Percentiles rank a stretch among this genome's conserved stretches.
Conservation (phyloP, 306 rosid species). For the Gastrolobium villosum region DNA sequence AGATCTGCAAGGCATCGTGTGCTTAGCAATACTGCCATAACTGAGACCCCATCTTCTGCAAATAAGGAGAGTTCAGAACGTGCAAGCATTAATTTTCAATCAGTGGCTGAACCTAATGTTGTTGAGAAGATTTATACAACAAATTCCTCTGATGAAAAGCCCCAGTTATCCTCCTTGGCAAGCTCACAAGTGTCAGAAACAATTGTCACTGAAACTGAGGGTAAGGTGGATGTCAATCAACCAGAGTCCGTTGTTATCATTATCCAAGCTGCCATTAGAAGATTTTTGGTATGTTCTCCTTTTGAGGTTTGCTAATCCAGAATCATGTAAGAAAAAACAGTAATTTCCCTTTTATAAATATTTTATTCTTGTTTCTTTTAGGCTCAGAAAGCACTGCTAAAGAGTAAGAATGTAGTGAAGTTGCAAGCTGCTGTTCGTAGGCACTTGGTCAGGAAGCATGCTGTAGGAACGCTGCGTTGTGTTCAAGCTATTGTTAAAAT, state of each 20-base stretch:
- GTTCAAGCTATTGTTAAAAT: constrained; percentile 85
- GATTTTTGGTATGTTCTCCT: constrained; percentile 71
- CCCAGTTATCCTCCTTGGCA: constrained; percentile 54
- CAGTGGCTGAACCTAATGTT: constrained; percentile 55
- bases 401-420: constrained; percentile 73
- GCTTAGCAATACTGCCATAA: constrained; percentile 82
- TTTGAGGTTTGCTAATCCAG: constrained; percentile 21
- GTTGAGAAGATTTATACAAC: constrained; percentile 66
- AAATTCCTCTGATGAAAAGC: constrained; percentile 66
- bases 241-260: constrained; percentile 72
- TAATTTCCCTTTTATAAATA: constrained; percentile 23
- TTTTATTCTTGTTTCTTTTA: constrained; percentile 47
- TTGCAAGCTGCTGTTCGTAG: constrained; percentile 98
- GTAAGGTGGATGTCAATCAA: constrained; percentile 52
- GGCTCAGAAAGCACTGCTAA: constrained; percentile 69
- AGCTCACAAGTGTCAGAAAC: constrained; percentile 56
- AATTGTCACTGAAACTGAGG: constrained; percentile 55
- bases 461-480: constrained; percentile 94
- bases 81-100: constrained; percentile 54
- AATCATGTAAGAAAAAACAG: constrained; percentile 10
- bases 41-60: constrained; percentile 66
- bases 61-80: constrained; percentile 77
- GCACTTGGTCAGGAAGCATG: constrained; percentile 89
- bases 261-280: constrained; percentile 83
- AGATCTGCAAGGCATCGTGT: constrained; percentile 88